Evolutionary conservation across 1,284 basidiomycete genomes (phyloP).

Genomic region (Earliella scabrosa): DNA sequence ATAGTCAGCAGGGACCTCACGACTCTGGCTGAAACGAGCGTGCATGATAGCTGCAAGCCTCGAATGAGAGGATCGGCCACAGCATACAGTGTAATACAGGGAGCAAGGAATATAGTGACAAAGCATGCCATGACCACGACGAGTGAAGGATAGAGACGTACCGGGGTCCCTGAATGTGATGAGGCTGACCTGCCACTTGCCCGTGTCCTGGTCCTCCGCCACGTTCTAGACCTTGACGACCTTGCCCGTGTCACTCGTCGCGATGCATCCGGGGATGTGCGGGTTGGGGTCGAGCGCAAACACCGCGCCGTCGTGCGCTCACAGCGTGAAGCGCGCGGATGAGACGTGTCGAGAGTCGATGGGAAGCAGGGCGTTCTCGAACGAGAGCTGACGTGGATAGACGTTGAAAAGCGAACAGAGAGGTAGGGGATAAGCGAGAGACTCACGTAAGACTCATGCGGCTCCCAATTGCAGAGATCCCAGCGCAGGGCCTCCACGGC

Average conservation of each 20-base stretch:
- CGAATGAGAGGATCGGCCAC: neutral
- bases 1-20: no score
- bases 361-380: slow-evolving; percentile 94
- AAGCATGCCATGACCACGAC: neutral
- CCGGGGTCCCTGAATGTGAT: slow-evolving; percentile 93
- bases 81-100: neutral
- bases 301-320: slow-evolving; percentile 95
- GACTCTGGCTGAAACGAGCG: no score
- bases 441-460: slow-evolving; percentile 85
- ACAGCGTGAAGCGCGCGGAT: slow-evolving; percentile 84
- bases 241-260: slow-evolving; percentile 94
- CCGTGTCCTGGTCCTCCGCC: slow-evolving; percentile 62
- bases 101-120: neutral
- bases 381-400: slow-evolving; percentile 65
- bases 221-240: slow-evolving; percentile 96
- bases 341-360: slow-evolving; percentile 60
- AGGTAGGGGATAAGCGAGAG: slow-evolving; percentile 5
- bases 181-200: slow-evolving; percentile 83
- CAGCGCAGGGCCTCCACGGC: slow-evolving; percentile 95
- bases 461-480: slow-evolving; percentile 98
- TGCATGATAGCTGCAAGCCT: slow-evolving; percentile 54
- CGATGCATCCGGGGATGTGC: slow-evolving; percentile 89
- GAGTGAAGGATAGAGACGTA: slow-evolving; percentile 45
- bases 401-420: neutral
- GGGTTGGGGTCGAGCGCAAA: slow-evolving; percentile 92